Conservation (phyloP, 208 protist genomes). For the Vickermania spadyakhi region DNA sequence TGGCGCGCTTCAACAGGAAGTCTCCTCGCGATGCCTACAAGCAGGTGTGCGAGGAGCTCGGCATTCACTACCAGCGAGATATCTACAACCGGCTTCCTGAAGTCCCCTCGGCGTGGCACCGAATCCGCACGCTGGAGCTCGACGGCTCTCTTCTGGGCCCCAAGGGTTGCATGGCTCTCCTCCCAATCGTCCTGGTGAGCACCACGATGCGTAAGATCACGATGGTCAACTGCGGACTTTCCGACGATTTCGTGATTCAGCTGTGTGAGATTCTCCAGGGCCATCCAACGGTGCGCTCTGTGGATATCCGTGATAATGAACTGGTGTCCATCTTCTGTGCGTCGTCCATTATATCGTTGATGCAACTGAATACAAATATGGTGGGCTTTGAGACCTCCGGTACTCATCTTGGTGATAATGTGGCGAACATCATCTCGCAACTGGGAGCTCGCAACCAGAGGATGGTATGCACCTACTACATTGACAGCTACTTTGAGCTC, state of each 20-base stretch:
- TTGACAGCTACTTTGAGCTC: constrained; percentile 77
- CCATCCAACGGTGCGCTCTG: constrained; percentile 51
- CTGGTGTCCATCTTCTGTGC: constrained; percentile 71
- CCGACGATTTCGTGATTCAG: constrained; percentile 54
- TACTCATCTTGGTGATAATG: constrained; percentile 68
- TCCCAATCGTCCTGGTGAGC: constrained; percentile 66
- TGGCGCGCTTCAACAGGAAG: constrained; percentile 67
- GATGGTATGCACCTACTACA: constrained; percentile 60
- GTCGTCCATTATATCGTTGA: constrained; percentile 46
- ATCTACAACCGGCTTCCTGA: constrained; percentile 44
- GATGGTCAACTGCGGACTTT: constrained; percentile 47
- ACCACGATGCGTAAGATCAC: constrained; percentile 53
- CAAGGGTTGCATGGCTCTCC: constrained; percentile 64
- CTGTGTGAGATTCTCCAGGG: constrained; percentile 51
- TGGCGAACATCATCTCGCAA: constrained; percentile 47
- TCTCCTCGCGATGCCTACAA: constrained; percentile 68
- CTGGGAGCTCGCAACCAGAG: constrained; percentile 43
- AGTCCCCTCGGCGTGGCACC: constrained; percentile 50
- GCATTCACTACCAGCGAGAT: constrained; percentile 48
- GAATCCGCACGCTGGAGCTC: constrained; percentile 55
- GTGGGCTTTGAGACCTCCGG: constrained; percentile 45
- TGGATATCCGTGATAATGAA: constrained; percentile 65
- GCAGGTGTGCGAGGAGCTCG: constrained; percentile 63
- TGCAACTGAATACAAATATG: constrained; percentile 68
- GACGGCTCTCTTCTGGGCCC: constrained; percentile 37